Evolutionary conservation across 2,329 filamentous ascomycete species (phyloP).

Genomic region (Tricladium varicosporioides): DNA sequence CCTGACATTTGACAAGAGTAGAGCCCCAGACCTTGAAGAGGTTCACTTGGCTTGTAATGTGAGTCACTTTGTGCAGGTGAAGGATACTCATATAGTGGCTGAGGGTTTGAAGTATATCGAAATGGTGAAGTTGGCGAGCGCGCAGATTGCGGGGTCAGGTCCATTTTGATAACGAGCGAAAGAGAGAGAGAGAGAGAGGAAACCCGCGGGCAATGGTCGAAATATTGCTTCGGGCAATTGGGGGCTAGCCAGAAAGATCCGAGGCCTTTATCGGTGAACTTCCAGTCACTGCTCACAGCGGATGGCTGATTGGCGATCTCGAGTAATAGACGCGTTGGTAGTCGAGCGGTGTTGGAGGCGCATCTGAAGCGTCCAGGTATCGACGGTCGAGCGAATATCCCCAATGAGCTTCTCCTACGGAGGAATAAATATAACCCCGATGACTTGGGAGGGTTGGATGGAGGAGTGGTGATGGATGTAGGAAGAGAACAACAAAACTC

Average conservation of each 20-base stretch:
- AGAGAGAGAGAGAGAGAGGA: slow-evolving; percentile 13
- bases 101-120: slow-evolving; percentile 27
- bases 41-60: slow-evolving; percentile 28
- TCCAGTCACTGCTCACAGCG: neutral
- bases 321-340: slow-evolving; percentile 1
- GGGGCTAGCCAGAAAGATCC: slow-evolving; percentile 5
- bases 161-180: slow-evolving; percentile 25
- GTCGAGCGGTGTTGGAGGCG: slow-evolving; percentile 1
- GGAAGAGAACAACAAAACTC: slow-evolving; percentile 5
- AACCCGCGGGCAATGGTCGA: neutral
- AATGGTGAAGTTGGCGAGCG: slow-evolving; percentile 32
- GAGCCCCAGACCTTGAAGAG: slow-evolving; percentile 30
- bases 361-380: neutral
- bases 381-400: neutral
- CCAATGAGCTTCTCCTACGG: neutral
- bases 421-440: slow-evolving; percentile 4
- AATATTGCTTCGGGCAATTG: slow-evolving; percentile 1
- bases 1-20: slow-evolving; percentile 32
- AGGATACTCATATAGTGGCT: slow-evolving; percentile 35
- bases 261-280: slow-evolving; percentile 11
- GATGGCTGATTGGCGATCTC: slow-evolving; percentile 10
- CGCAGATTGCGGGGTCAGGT: slow-evolving; percentile 33
- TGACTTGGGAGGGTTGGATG: neutral
- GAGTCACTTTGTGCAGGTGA: slow-evolving; percentile 34
- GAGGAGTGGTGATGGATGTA: slow-evolving; percentile 1